Evolutionary conservation across 805 yeast species (phyloP).

Genomic region (Zygoascus flipseniorum): DNA sequence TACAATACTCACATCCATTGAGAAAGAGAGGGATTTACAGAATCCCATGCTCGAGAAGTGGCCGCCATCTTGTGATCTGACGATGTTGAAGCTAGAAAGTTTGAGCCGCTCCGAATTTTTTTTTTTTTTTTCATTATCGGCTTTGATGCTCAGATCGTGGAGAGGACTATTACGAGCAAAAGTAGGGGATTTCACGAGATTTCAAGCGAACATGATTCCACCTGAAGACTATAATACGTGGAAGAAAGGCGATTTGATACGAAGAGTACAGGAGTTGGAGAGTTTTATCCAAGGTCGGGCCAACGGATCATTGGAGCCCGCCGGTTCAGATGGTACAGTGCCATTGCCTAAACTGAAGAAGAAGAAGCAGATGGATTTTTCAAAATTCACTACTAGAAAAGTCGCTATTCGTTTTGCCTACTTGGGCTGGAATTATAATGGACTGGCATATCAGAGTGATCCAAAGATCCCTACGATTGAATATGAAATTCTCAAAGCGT

Average conservation of each 20-base stretch:
- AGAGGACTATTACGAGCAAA: not conserved
- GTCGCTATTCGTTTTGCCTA: conserved; percentile 82
- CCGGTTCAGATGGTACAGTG: not conserved
- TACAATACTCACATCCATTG: conserved; percentile 49
- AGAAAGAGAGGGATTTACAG: conserved; percentile 42
- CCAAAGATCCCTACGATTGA: conserved; percentile 87
- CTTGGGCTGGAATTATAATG: conserved; percentile 88
- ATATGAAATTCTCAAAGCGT: conserved; percentile 60
- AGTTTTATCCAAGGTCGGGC: conserved; percentile 5
- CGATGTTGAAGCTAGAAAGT: not conserved
- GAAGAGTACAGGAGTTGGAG: conserved; percentile 51
- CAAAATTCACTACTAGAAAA: conserved; percentile 52
- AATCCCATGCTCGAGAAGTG: conserved; percentile 53
- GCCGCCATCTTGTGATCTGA: not conserved
- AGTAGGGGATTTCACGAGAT: not conserved
- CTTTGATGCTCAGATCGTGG: not conserved
- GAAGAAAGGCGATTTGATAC: conserved; percentile 58
- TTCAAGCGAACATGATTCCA: not conserved
- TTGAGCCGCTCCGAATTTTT: not conserved
- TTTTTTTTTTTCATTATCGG: not conserved
- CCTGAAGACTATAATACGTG: conserved; percentile 42
- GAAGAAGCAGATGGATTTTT: conserved; percentile 52
- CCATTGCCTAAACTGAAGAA: conserved; percentile 21
- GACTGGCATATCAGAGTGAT: conserved; percentile 65
- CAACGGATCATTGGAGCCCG: conserved; percentile 7